Evolutionary conservation across 495 filamentous ascomycete genomes (phyloP).

Genomic region (Podospora comata): DNA sequence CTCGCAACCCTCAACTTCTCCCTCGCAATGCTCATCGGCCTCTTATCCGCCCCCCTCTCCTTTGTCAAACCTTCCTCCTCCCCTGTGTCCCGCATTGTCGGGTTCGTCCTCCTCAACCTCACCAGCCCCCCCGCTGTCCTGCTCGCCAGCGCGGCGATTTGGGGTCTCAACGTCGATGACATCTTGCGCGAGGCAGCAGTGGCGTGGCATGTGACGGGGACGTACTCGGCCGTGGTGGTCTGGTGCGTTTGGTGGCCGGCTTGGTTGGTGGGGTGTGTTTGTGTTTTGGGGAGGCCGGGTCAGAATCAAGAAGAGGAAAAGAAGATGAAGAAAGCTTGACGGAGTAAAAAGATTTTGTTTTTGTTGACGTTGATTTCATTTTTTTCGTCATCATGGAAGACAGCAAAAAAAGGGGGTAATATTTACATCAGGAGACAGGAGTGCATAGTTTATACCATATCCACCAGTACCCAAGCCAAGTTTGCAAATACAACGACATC

Average conservation of each 20-base stretch:
- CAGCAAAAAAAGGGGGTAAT: background rate
- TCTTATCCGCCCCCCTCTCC: slow-evolving; percentile 70
- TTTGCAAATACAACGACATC: background rate
- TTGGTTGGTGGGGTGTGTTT: slow-evolving; percentile 64
- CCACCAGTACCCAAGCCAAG: background rate
- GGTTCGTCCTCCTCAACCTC: slow-evolving; percentile 47
- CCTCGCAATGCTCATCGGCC: slow-evolving; percentile 79
- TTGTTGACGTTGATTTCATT: background rate
- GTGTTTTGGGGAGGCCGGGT: slow-evolving; percentile 38
- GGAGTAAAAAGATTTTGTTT: background rate
- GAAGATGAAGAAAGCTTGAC: slow-evolving; percentile 36
- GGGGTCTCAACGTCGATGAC: slow-evolving; percentile 47
- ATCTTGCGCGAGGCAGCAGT: slow-evolving; percentile 75
- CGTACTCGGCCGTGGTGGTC: slow-evolving; percentile 85
- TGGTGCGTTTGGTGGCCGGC: slow-evolving; percentile 99
- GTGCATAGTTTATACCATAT: background rate
- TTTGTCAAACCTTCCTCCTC: slow-evolving; percentile 57
- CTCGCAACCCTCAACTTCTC: slow-evolving; percentile 97
- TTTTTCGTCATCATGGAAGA: background rate
- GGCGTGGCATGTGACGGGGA: slow-evolving; percentile 87
- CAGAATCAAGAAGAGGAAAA: background rate
- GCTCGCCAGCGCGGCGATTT: slow-evolving; percentile 49
- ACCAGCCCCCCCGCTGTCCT: slow-evolving; percentile 67
- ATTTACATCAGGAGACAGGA: background rate
- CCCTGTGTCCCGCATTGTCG: slow-evolving; percentile 26